A percentile compares a stretch with the other conserved stretches of the same genome.
Conservation (phyloP, 2,329 filamentous ascomycete genomes). For the Neoarthrinium moseri region DNA sequence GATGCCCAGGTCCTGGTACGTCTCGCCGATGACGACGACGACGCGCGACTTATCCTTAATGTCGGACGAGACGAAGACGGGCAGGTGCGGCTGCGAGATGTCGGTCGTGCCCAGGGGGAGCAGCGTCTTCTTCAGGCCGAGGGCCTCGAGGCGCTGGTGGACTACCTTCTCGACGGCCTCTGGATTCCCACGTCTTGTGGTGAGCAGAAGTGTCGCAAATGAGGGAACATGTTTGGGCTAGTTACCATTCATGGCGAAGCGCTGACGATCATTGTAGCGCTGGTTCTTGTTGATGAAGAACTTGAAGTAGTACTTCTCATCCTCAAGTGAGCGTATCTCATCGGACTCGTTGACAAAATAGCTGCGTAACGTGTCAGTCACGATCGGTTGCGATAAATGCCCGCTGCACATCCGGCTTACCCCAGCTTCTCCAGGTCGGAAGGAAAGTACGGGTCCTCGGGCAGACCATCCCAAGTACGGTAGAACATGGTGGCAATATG, state of each 20-base stretch:
- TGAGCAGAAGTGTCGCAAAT: neutral
- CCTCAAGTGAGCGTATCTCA: slow-evolving; percentile 67
- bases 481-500: slow-evolving; percentile 66
- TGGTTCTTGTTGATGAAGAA: slow-evolving; percentile 71
- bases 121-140: slow-evolving; percentile 58
- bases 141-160: slow-evolving; percentile 55
- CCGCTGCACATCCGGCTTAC: slow-evolving; percentile 43
- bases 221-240: slow-evolving; percentile 9
- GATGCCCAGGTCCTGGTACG: slow-evolving; percentile 69
- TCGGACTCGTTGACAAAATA: slow-evolving; percentile 78
- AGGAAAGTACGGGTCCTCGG: slow-evolving; percentile 67
- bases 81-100: slow-evolving; percentile 55
- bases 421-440: slow-evolving; percentile 68
- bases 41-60: slow-evolving; percentile 60
- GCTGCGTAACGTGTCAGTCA: slow-evolving; percentile 37
- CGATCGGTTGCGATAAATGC: neutral
- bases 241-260: slow-evolving; percentile 71
- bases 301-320: slow-evolving; percentile 70
- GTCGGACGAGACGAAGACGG: slow-evolving; percentile 61
- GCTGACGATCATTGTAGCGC: slow-evolving; percentile 75
- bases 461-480: slow-evolving; percentile 65
- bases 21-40: slow-evolving; percentile 73
- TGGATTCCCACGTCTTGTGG: slow-evolving; percentile 32
- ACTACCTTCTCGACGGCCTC: slow-evolving; percentile 64
- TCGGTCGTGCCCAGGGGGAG: slow-evolving; percentile 56